phyloP scores from a whole-genome alignment of 2,329 filamentous ascomycete species.

The Fusarium sp. region DNA sequence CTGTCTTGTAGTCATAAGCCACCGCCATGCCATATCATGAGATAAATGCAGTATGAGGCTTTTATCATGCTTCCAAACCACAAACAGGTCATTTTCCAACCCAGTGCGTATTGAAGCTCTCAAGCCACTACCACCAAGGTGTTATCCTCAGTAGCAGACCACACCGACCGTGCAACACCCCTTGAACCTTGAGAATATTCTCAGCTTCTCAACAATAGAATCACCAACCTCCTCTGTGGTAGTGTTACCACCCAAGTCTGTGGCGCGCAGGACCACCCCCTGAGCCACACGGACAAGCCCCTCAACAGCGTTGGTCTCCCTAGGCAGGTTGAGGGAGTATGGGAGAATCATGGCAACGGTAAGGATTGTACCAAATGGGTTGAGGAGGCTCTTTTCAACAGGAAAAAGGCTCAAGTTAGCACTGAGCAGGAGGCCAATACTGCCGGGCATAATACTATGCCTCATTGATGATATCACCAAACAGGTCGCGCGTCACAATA shows the following conservation, averaged over 20 bases:
- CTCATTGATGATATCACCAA: conserved; percentile 98
- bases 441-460: conserved; percentile 91
- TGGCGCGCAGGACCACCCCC: conserved; percentile 80
- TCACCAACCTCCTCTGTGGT: conserved; percentile 80
- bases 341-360: conserved; percentile 95
- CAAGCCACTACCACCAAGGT: neutral
- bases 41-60: neutral
- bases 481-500: conserved; percentile 91
- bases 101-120: neutral
- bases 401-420: conserved; percentile 88
- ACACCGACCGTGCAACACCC: neutral
- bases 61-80: neutral
- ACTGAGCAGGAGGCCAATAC: conserved; percentile 85
- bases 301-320: conserved; percentile 82
- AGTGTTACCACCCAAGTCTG: conserved; percentile 82
- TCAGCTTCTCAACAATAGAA: conserved; percentile 76
- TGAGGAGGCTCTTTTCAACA: conserved; percentile 71
- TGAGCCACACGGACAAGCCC: conserved; percentile 82
- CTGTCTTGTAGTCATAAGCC: neutral
- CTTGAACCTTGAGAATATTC: conserved; percentile 66
- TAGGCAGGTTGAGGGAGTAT: conserved; percentile 84
- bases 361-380: conserved; percentile 73
- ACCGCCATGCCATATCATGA: neutral
- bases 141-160: neutral
- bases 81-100: conserved; percentile 3